Evolutionary conservation across 2,329 filamentous ascomycete genomes (phyloP).

Genomic region (Diaporthe ilicicola): DNA sequence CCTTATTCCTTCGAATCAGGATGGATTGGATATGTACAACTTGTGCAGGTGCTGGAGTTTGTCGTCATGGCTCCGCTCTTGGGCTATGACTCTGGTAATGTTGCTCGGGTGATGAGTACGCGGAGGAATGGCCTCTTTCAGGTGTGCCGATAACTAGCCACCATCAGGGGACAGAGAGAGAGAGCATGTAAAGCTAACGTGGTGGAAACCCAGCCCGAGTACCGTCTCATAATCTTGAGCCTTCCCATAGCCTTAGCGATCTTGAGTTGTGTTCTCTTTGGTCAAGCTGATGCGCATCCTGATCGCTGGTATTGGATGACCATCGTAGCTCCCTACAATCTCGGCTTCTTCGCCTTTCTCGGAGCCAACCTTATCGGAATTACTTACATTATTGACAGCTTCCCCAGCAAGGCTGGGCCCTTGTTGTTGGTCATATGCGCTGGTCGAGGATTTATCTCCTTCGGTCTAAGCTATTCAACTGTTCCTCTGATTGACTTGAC

Average conservation of each 20-base stretch:
- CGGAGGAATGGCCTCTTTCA: background rate
- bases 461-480: constrained; percentile 45
- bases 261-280: constrained; percentile 49
- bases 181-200: background rate
- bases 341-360: constrained; percentile 48
- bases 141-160: background rate
- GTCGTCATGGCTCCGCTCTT: background rate
- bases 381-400: constrained; percentile 54
- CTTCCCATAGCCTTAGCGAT: constrained; percentile 49
- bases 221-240: constrained; percentile 45
- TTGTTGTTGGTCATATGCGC: constrained; percentile 55
- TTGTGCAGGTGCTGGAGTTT: background rate
- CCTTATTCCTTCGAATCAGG: constrained; percentile 3
- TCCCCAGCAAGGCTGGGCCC: constrained; percentile 51
- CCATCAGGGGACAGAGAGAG: background rate
- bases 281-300: constrained; percentile 46
- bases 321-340: constrained; percentile 40
- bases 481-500: constrained; percentile 40
- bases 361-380: constrained; percentile 54
- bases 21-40: constrained; percentile 15
- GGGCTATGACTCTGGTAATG: background rate
- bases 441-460: constrained; percentile 54
- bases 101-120: background rate
- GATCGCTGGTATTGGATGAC: constrained; percentile 46
- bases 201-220: constrained; percentile 45